These are phyloP conservation scores for Physaria fendleri DNA, from an alignment of 345 rosid genomes.

Conservation along the genomic window DNA sequence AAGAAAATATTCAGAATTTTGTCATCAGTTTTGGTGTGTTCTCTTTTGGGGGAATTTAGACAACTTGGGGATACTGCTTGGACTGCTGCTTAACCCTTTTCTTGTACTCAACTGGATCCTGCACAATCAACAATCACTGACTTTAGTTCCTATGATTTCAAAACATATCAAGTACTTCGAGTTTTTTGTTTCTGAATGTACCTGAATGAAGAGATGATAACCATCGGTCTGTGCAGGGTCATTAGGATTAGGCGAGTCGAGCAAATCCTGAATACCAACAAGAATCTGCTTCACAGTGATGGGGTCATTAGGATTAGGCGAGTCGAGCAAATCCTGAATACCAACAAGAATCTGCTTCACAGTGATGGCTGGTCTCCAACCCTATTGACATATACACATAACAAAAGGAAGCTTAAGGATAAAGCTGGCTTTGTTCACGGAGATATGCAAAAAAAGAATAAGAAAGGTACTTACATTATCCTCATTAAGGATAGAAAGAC, in stretches of 20 bases:
- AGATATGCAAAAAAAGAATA: too few species aligned
- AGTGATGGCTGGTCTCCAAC: slow-evolving; percentile 92
- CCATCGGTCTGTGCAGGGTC: slow-evolving; percentile 96
- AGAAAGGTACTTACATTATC: slow-evolving; percentile 52
- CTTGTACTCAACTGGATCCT: slow-evolving; percentile 83
- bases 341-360: slow-evolving; percentile 92
- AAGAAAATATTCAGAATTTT: slow-evolving; percentile 19
- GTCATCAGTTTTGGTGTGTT: slow-evolving; percentile 26
- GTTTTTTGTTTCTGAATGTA: slow-evolving; percentile 7
- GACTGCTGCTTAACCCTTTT: slow-evolving; percentile 85
- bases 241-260: slow-evolving; percentile 77
- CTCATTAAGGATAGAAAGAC: slow-evolving; percentile 82
- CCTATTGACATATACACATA: slow-evolving; percentile 50
- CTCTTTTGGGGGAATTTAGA: slow-evolving; percentile 25
- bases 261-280: slow-evolving; percentile 83
- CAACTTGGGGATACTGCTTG: slow-evolving; percentile 72
- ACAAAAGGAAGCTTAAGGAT: not conserved
- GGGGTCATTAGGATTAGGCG: slow-evolving; percentile 86
- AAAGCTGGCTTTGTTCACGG: too few species aligned
- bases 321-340: slow-evolving; percentile 83
- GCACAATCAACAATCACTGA: slow-evolving; percentile 22
- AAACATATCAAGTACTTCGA: not conserved
- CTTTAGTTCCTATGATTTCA: not conserved
- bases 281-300: slow-evolving; percentile 92
- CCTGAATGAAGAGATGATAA: slow-evolving; percentile 90